Percentiles rank a stretch among this genome's conserved stretches.
These are phyloP conservation scores for Magnaporthiopsis incrustans DNA, from an alignment of 2,329 filamentous ascomycete genomes.

Conservation along the genomic window DNA sequence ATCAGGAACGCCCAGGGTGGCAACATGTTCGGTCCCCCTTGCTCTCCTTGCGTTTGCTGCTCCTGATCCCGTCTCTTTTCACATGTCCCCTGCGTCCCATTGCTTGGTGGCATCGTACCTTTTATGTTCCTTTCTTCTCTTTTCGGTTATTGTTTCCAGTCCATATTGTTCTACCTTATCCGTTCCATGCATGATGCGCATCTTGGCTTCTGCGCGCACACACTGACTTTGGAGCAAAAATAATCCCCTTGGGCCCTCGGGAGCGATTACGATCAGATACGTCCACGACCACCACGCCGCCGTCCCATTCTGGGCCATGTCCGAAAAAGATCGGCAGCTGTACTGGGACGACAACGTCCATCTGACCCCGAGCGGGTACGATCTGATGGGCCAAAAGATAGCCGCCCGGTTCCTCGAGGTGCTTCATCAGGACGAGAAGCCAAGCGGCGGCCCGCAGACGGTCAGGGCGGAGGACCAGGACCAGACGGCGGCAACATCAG, in stretches of 20 bases:
- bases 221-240: neutral
- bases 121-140: neutral
- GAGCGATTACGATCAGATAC: neutral
- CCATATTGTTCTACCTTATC: neutral
- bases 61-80: neutral
- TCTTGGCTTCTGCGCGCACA: too few relatives aligned
- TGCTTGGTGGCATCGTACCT: too few relatives aligned
- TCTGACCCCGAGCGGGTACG: slow-evolving; percentile 50
- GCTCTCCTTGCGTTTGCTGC: slow-evolving; percentile 8
- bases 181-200: neutral
- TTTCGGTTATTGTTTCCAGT: too few relatives aligned
- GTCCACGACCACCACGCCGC: slow-evolving; percentile 31
- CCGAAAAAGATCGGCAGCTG: slow-evolving; percentile 32
- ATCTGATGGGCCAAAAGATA: slow-evolving; percentile 51
- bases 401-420: slow-evolving; percentile 44
- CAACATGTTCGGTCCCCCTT: slow-evolving; percentile 39
- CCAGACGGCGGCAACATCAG: neutral
- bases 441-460: neutral
- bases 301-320: slow-evolving; percentile 45
- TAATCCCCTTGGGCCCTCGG: neutral
- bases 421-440: slow-evolving; percentile 24
- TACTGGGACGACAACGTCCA: slow-evolving; percentile 58
- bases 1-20: slow-evolving; percentile 41
- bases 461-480: slow-evolving; percentile 7
- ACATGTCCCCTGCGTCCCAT: too few relatives aligned